Evolutionary conservation across 345 rosid species (phyloP), one percentile per base, ranked within the genome.

Genomic region (Syzygium oleosum): DNA sequence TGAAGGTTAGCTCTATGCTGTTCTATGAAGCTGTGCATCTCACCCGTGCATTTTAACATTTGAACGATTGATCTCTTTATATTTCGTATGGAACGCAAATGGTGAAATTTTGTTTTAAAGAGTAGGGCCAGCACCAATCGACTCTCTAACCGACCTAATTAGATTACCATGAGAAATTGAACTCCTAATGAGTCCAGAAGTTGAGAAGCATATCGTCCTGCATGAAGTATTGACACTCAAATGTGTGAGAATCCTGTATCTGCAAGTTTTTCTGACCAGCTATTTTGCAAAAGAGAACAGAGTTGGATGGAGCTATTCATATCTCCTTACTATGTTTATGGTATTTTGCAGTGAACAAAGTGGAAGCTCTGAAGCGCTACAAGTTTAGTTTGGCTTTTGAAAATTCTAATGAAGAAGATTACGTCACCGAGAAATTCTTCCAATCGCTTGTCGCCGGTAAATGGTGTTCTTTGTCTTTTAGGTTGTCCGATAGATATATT

Each of bases 401-500:
- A 93, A 98, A 98, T 85, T 96, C 99, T 41, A 98, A 96, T 55
- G 99, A 98, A 92, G 99, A 98, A 93, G 99, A 98, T 92, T 98
- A 98, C 87, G 98, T 98, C 80, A 98, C 99, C 2, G 99, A 98
- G 91, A 96, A 96, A 13, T 96, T 94, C 92, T 96, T 98, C 93
- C 99, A 98, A 89, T 93, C 99, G 87, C 95, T 98, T 49, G 98
- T 96, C 87, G 97, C 99, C 53, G 99, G 99, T 98, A 85, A n/a
- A 34, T 61, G 59, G 22, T 53, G 13, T 34, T 46, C n/a, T 16
- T 23, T 19, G 65, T 22, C 83, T 52, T 22, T 87, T 29, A 14
- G 1, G 9, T 43, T 79, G 46, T 87, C n/a, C 4, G 38, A 73
- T 73, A 11, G 3, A 65, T 73, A 9, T 17, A 34, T 38, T 34